phyloP scores from a whole-genome alignment of 768 basidiomycete genomes.

The Rhodotorula graminis region DNA sequence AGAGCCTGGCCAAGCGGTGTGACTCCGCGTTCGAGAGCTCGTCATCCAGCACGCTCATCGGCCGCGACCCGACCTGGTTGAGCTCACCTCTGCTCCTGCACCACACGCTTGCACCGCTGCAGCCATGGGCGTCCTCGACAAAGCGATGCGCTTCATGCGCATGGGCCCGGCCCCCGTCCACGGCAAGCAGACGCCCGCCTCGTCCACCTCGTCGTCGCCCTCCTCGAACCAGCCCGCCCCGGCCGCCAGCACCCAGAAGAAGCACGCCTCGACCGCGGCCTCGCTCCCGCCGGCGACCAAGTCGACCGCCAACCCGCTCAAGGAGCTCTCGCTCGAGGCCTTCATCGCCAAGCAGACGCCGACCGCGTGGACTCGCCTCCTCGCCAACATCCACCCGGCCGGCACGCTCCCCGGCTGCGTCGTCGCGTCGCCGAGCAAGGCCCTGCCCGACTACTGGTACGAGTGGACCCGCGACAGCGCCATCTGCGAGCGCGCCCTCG shows the following conservation, averaged over 20 bases:
- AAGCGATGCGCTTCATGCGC: neutral
- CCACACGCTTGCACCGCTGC: neutral
- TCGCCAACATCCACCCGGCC: constrained; percentile 32
- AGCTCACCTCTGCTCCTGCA: neutral
- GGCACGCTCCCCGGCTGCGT: constrained; percentile 37
- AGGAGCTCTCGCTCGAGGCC: constrained; percentile 19
- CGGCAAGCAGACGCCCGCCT: neutral
- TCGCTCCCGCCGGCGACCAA: neutral
- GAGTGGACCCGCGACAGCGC: constrained; percentile 42
- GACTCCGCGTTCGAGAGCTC: too few species aligned
- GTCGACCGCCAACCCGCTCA: constrained; percentile 9
- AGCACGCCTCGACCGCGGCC: neutral
- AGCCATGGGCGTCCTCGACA: neutral
- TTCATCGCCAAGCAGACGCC: constrained; percentile 8
- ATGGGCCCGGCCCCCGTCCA: neutral
- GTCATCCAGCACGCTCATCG: too few species aligned
- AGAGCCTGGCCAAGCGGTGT: too few species aligned
- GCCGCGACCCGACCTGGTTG: too few species aligned
- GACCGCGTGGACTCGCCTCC: constrained; percentile 15
- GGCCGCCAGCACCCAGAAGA: neutral
- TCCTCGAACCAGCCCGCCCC: neutral
- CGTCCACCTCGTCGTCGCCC: neutral
- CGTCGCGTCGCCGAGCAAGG: constrained; percentile 36
- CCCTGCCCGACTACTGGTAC: constrained; percentile 41
- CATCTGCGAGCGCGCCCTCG: constrained; percentile 36